Conservation (phyloP, 1,284 basidiomycete species). For the Malassezia sp. region DNA sequence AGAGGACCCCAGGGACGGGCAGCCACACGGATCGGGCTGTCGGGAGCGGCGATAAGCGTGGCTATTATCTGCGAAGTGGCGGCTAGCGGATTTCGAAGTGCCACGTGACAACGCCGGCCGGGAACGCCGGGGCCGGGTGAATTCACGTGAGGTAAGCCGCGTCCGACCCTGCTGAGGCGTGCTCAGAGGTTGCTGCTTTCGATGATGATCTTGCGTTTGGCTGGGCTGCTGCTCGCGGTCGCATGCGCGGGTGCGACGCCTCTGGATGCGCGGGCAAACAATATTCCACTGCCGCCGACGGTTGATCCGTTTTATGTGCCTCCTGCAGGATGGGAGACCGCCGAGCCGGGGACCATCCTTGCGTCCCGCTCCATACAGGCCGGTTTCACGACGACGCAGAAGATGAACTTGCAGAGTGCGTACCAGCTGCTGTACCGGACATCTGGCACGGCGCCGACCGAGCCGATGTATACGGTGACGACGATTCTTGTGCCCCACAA, state of each 20-base stretch:
- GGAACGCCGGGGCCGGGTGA: not conserved
- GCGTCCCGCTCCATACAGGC: constrained; percentile 7
- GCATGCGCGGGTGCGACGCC: not conserved
- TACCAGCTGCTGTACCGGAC: constrained; percentile 32
- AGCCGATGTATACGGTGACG: constrained; percentile 3
- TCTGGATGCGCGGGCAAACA: not conserved
- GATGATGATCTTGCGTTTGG: not conserved
- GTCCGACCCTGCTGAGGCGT: not conserved
- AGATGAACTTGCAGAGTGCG: constrained; percentile 15
- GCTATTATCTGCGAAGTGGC: too few species aligned
- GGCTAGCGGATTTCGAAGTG: too few species aligned
- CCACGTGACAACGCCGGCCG: not conserved
- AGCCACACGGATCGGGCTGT: too few species aligned
- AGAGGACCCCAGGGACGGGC: too few species aligned
- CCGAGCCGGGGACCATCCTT: constrained; percentile 13
- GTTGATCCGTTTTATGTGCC: constrained; percentile 14
- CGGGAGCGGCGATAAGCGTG: too few species aligned
- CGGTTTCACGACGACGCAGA: constrained; percentile 19
- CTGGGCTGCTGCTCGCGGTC: not conserved
- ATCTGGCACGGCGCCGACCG: not conserved
- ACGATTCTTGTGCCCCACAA: constrained; percentile 14
- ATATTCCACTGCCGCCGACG: constrained; percentile 5
- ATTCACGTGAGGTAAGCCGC: too few species aligned
- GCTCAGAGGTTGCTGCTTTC: not conserved
- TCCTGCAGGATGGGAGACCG: constrained; percentile 4